phyloP scores from a whole-genome alignment of 2,329 filamentous ascomycete species.

The Stenocarpella maydis region DNA sequence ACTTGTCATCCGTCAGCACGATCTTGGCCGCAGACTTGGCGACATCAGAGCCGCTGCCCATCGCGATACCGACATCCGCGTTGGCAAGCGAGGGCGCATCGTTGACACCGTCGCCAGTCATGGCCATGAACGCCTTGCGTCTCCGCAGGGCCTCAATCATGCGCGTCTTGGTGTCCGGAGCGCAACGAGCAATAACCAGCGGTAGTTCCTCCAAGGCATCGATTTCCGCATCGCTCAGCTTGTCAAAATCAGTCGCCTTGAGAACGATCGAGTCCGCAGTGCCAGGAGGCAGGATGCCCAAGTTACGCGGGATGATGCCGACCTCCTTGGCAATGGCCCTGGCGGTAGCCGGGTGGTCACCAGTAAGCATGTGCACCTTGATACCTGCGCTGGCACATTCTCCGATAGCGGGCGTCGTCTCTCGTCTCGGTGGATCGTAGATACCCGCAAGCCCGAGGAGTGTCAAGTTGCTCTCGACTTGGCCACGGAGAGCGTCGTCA shows the following conservation, averaged over 20 bases:
- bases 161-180: slow-evolving; percentile 85
- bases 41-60: slow-evolving; percentile 88
- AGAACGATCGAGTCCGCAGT: slow-evolving; percentile 76
- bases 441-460: slow-evolving; percentile 87
- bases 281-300: slow-evolving; percentile 64
- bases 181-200: slow-evolving; percentile 83
- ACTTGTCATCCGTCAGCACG: slow-evolving; percentile 88
- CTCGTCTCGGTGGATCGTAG: slow-evolving; percentile 84
- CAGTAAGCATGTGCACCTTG: slow-evolving; percentile 84
- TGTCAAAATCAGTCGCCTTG: slow-evolving; percentile 82
- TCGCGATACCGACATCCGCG: slow-evolving; percentile 87
- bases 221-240: slow-evolving; percentile 77
- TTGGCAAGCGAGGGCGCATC: slow-evolving; percentile 83
- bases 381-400: slow-evolving; percentile 79
- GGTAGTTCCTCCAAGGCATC: slow-evolving; percentile 79
- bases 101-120: slow-evolving; percentile 91
- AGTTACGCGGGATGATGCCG: slow-evolving; percentile 75
- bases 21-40: slow-evolving; percentile 85
- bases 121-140: slow-evolving; percentile 78
- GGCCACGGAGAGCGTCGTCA: slow-evolving; percentile 60
- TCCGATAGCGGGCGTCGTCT: slow-evolving; percentile 76
- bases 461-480: slow-evolving; percentile 72
- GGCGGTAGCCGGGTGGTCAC: slow-evolving; percentile 82
- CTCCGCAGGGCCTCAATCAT: slow-evolving; percentile 91
- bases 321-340: slow-evolving; percentile 81